phyloP scores from a whole-genome alignment of 148 eudicot genomes.

The Heliamphora exappendiculata region DNA sequence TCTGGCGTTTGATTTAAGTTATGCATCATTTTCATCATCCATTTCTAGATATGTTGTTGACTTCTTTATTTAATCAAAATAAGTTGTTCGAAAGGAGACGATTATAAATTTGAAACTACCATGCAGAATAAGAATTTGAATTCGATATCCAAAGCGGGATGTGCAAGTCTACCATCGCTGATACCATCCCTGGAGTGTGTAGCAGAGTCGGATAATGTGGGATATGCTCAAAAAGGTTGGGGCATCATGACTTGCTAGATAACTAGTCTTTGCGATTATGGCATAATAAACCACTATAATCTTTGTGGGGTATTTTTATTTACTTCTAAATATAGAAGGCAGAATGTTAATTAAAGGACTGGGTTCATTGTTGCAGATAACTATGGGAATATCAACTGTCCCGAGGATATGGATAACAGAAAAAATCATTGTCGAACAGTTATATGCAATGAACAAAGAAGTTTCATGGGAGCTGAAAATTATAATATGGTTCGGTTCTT shows the following conservation, averaged over 20 bases:
- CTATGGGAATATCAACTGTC: constrained; percentile 7
- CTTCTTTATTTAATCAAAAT: background rate
- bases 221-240: constrained; percentile 24
- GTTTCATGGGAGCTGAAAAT: constrained; percentile 12
- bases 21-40: background rate
- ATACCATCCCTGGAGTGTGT: constrained; percentile 20
- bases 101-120: background rate
- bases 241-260: background rate
- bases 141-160: constrained; percentile 20
- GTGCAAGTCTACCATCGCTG: constrained; percentile 18
- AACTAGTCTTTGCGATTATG: background rate
- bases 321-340: background rate
- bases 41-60: background rate
- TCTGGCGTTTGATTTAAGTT: background rate
- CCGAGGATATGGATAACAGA: constrained; percentile 12
- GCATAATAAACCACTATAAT: background rate
- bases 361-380: constrained; percentile 24
- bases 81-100: background rate
- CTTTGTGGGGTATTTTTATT: background rate
- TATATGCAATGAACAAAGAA: constrained; percentile 14
- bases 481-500: constrained; percentile 24
- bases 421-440: constrained; percentile 13
- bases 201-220: constrained; percentile 15
- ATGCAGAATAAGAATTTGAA: constrained; percentile 37
- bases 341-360: background rate